phyloP scores from a whole-genome alignment of 1,139 yeast species.

The Arxiozyma slooffiae region DNA sequence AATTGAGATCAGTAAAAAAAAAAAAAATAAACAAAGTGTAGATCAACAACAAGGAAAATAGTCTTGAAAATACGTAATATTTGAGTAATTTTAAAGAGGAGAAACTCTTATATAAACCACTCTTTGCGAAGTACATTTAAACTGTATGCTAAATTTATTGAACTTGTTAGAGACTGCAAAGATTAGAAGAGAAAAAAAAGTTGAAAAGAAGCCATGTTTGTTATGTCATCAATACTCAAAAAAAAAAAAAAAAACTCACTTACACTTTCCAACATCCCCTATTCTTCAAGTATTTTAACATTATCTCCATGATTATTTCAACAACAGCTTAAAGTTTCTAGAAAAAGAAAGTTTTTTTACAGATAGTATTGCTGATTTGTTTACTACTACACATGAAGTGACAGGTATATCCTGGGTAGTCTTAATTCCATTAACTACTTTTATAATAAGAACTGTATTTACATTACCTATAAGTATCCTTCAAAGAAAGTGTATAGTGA shows the following conservation, averaged over 20 bases:
- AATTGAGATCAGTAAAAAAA: neutral
- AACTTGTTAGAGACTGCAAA: too few species aligned
- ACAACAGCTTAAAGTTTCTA: neutral
- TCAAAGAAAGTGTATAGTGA: conserved; percentile 59
- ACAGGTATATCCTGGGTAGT: conserved; percentile 78
- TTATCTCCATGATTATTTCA: neutral
- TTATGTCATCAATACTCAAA: neutral
- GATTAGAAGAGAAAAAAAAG: neutral
- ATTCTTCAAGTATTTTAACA: neutral
- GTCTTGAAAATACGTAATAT: too few species aligned
- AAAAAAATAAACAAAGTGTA: too few species aligned
- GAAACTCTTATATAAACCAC: too few species aligned
- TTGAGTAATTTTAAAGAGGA: too few species aligned
- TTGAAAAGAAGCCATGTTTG: neutral
- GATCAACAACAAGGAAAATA: neutral
- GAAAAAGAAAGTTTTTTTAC: neutral
- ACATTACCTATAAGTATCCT: conserved; percentile 72
- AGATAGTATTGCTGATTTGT: conserved; percentile 14
- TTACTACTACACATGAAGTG: conserved; percentile 37
- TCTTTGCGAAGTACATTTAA: too few species aligned
- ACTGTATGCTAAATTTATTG: too few species aligned
- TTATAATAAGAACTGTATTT: conserved; percentile 51
- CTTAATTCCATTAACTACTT: conserved; percentile 64
- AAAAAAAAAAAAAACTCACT: neutral
- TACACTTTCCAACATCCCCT: neutral